These are phyloP conservation scores for Amoebophrya sp. DNA, from an alignment of 169 alveolate genomes.

Conservation along the genomic window DNA sequence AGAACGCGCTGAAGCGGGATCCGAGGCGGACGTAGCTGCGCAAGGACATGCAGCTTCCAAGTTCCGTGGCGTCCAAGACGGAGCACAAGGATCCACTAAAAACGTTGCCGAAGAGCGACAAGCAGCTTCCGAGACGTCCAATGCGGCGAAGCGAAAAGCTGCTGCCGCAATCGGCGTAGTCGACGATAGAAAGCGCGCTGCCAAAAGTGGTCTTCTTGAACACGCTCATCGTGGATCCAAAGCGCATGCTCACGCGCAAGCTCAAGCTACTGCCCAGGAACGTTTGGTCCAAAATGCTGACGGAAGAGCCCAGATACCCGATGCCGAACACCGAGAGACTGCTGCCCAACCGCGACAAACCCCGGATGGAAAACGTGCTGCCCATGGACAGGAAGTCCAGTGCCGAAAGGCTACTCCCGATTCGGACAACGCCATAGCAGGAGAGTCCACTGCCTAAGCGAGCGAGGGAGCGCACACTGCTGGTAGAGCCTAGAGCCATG, in stretches of 20 bases:
- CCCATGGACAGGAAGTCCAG: conserved; percentile 13
- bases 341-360: not conserved
- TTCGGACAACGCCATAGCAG: not conserved
- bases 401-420: not conserved
- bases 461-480: conserved; percentile 13
- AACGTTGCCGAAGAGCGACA: not conserved
- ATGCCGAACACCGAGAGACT: not conserved
- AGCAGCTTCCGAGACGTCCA: not conserved
- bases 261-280: conserved; percentile 13
- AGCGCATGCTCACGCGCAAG: not conserved
- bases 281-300: not conserved
- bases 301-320: not conserved
- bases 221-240: conserved; percentile 4
- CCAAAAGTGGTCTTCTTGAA: conserved; percentile 17
- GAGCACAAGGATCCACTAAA: not conserved
- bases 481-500: not conserved
- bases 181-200: not conserved
- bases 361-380: not conserved
- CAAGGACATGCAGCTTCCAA: conserved; percentile 11
- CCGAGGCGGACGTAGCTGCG: conserved; percentile 25
- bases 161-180: not conserved
- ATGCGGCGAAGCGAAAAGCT: not conserved
- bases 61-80: conserved; percentile 14
- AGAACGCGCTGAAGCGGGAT: not conserved
- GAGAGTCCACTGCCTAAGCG: not conserved